Base-by-base conservation (phyloP, 1,284 basidiomycete species). In the Apiotrichum veenhuisii region DNA sequence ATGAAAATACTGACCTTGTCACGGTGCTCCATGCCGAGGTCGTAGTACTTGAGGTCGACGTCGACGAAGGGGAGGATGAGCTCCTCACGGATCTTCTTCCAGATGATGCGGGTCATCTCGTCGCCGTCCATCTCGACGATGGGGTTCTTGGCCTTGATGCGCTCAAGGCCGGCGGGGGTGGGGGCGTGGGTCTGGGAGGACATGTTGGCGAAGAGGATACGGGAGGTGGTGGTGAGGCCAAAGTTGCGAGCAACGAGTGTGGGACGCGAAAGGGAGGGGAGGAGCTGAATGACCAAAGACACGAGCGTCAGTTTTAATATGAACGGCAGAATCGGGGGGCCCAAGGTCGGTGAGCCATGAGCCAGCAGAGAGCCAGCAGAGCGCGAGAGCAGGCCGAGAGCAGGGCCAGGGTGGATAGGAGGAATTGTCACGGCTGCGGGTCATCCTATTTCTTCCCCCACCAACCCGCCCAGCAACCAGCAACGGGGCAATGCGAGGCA, bases 71-170 rank as follows among this genome's bases (percentile, higher is more conserved):
- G 95, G 51, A 97, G 82, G 71, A 98, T 95, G 69, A 98, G 85
- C 89, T 97, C 91, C 70, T 97, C 88, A 57, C 91, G 84, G 75
- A 98, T 97, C 83, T 95, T 96, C 83, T 96, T 91, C 94, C 94
- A 97, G 77, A 97, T 96, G 68, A 96, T 93, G 67, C 92, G 83
- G 41, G 92, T 96, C 92, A 95, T 95, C 79, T 96, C 92, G 78
- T 96, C 92, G 52, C 92, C 92, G 76, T 96, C 92, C 55, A 98
- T 85, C 82, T 98, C 94, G 58, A 98, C 94, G 60, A 98, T 85
- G 22, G 95, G 93, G 73, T 94, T 92, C 70, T 84, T 80, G 60
- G 96, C 92, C 66, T 77, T 76, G 76, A 98, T 96, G 54, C 69
- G 65, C 53, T 71, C 69, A 27, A 64, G 48, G 20, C 65, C 70